Evolutionary conservation across 1,139 yeast species (phyloP).

Genomic region (Saccharomyces hybrid): DNA sequence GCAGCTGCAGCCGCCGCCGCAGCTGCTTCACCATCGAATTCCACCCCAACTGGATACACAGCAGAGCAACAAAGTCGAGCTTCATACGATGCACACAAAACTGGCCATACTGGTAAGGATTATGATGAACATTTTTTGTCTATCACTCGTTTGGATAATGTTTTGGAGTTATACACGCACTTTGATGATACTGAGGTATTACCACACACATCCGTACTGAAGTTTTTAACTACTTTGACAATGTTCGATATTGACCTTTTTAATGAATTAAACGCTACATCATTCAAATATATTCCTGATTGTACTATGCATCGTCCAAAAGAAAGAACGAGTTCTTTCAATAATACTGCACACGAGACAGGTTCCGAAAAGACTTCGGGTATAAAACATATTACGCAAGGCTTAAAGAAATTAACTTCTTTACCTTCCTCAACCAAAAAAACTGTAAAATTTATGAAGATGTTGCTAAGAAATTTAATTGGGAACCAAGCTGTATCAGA

Average conservation of each 20-base stretch:
- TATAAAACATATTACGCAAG: constrained; percentile 15
- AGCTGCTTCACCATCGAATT: background rate
- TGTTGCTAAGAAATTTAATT: constrained; percentile 23
- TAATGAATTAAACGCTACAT: constrained; percentile 18
- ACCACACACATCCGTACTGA: constrained; percentile 22
- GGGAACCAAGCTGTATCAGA: constrained; percentile 24
- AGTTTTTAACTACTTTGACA: constrained; percentile 19
- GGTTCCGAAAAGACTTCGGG: constrained; percentile 9
- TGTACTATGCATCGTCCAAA: background rate
- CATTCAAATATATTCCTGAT: constrained; percentile 21
- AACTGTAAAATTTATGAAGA: constrained; percentile 21
- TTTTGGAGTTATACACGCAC: constrained; percentile 18
- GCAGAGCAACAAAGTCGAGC: background rate
- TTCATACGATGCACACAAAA: background rate
- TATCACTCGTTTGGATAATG: constrained; percentile 14
- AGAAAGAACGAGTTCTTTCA: background rate
- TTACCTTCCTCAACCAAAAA: constrained; percentile 16
- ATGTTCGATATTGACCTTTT: constrained; percentile 24
- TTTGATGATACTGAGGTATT: constrained; percentile 22
- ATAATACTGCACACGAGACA: background rate
- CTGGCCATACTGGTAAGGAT: background rate
- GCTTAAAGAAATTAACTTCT: constrained; percentile 16
- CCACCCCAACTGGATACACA: background rate
- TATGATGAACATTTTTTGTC: background rate
- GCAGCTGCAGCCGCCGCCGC: background rate